Percentiles rank a stretch among this genome's conserved stretches.
Conservation (phyloP, 2,329 filamentous ascomycete species). For the Macrophomina phaseolina region DNA sequence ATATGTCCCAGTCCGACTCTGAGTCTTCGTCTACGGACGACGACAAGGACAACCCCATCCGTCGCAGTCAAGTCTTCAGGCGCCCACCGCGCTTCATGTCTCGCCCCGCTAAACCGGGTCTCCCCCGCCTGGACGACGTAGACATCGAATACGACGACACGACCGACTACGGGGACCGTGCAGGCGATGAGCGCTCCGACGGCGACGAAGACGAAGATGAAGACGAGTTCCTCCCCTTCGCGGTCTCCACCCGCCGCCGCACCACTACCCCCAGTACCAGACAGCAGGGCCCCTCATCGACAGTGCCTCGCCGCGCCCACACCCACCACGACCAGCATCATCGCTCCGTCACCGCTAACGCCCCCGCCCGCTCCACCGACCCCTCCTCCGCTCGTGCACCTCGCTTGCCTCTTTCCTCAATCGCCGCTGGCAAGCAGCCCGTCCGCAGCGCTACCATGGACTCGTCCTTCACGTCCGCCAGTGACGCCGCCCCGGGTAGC, state of each 20-base stretch:
- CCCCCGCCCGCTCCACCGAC: not conserved
- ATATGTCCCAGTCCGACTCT: slow-evolving; percentile 33
- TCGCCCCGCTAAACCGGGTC: slow-evolving; percentile 37
- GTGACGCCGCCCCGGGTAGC: slow-evolving; percentile 14
- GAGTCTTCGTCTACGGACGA: slow-evolving; percentile 40
- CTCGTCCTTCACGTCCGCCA: slow-evolving; percentile 23
- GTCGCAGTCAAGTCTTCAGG: slow-evolving; percentile 53
- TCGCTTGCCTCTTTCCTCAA: slow-evolving; percentile 3
- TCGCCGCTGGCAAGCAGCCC: slow-evolving; percentile 26
- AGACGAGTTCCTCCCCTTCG: slow-evolving; percentile 51
- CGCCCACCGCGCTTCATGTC: slow-evolving; percentile 45
- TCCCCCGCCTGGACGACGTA: slow-evolving; percentile 30
- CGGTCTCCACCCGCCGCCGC: slow-evolving; percentile 32
- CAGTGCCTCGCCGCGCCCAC: slow-evolving; percentile 1
- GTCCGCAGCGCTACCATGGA: slow-evolving; percentile 17
- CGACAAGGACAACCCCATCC: slow-evolving; percentile 44
- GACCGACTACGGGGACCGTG: slow-evolving; percentile 35
- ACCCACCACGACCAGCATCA: not conserved
- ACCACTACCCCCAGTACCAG: not conserved
- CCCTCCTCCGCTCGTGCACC: not conserved
- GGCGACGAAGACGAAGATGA: slow-evolving; percentile 59
- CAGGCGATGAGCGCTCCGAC: slow-evolving; percentile 35
- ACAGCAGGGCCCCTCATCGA: not conserved
- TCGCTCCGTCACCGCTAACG: not conserved
- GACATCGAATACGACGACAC: slow-evolving; percentile 34